Percentiles rank a stretch among this genome's conserved stretches.
Conservation (phyloP, 345 rosid genomes). For the Gossypium arboreum region DNA sequence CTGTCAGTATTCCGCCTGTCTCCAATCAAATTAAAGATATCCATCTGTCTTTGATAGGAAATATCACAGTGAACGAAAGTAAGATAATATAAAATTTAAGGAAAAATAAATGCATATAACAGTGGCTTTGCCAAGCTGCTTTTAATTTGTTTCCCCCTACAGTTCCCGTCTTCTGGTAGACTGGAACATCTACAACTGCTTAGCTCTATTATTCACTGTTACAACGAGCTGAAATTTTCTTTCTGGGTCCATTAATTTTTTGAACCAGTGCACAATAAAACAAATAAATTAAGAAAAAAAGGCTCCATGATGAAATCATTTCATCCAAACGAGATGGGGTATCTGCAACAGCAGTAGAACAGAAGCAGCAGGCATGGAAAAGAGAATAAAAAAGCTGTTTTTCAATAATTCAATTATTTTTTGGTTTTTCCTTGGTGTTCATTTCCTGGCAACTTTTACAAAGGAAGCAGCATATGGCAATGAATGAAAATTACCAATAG, state of each 20-base stretch:
- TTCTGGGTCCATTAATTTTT: not conserved
- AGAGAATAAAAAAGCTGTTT: constrained; percentile 18
- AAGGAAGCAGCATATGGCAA: not conserved
- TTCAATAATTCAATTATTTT: not conserved
- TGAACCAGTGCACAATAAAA: not conserved
- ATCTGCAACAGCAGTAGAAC: not conserved
- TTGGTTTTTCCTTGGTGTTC: constrained; percentile 19
- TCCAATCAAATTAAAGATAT: constrained; percentile 1
- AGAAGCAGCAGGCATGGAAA: constrained; percentile 22
- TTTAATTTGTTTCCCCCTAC: not conserved
- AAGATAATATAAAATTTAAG: not conserved
- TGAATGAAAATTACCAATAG: not conserved
- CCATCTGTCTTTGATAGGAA: not conserved
- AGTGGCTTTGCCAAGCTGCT: too few relatives aligned
- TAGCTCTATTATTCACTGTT: not conserved
- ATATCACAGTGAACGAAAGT: not conserved
- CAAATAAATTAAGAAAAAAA: not conserved
- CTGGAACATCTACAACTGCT: not conserved
- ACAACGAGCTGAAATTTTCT: not conserved
- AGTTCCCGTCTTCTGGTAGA: not conserved
- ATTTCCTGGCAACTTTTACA: constrained; percentile 9
- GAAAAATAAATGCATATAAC: not conserved
- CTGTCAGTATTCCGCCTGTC: not conserved
- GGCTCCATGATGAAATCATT: not conserved
- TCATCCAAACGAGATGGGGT: not conserved